Conservation (phyloP, 331 rosid species). For the Malus hybrid region DNA sequence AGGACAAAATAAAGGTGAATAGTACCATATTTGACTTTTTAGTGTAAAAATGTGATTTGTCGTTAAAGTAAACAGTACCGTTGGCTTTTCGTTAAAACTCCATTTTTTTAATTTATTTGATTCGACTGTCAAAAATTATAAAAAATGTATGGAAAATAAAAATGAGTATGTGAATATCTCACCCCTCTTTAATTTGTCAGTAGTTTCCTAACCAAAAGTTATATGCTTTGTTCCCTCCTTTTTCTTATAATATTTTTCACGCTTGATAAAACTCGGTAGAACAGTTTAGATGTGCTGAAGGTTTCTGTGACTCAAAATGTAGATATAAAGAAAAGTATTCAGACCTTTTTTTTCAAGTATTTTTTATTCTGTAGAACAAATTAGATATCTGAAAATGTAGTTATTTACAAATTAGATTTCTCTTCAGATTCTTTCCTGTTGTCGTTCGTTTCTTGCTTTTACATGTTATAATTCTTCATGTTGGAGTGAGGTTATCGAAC, state of each 20-base stretch:
- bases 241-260: too few species aligned
- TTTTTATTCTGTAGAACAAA: background rate
- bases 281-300: constrained; percentile 6
- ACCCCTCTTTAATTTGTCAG: background rate
- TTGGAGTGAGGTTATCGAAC: background rate
- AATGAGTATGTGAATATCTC: too few species aligned
- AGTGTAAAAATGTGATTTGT: too few species aligned
- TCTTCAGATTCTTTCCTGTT: constrained; percentile 11
- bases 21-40: too few species aligned
- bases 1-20: too few species aligned
- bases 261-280: background rate
- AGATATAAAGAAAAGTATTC: constrained; percentile 54
- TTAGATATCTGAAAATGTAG: background rate
- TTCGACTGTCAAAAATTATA: too few species aligned
- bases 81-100: too few species aligned
- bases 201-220: constrained; percentile 16
- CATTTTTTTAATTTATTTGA: too few species aligned
- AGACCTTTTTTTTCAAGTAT: background rate
- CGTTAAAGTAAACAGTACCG: too few species aligned
- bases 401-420: background rate
- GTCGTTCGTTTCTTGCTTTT: constrained; percentile 1
- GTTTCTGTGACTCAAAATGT: constrained; percentile 32
- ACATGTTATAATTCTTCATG: background rate
- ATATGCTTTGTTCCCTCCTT: constrained; percentile 4
- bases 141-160: too few species aligned